A percentile compares a stretch with the other conserved stretches of the same genome.
phyloP scores from a whole-genome alignment of 192 early-diverging fungal species.

The Coemansia erecta region DNA sequence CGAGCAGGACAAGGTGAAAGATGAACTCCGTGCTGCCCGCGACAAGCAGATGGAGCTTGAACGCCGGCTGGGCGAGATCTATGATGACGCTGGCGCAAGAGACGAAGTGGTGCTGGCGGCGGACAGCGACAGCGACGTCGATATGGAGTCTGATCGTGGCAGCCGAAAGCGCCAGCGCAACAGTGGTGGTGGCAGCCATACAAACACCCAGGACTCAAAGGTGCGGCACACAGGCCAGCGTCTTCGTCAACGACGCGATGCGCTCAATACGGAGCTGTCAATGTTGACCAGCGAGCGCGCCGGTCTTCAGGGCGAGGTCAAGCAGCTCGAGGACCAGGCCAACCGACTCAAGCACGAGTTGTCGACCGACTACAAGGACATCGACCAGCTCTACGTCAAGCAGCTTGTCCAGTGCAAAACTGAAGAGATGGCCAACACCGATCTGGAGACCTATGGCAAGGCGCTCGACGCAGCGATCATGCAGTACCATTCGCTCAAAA shows the following conservation, averaged over 20 bases:
- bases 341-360: conserved; percentile 61
- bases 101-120: conserved; percentile 4
- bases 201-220: conserved; percentile 5
- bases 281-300: conserved; percentile 44
- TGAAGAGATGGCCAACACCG: conserved; percentile 71
- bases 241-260: conserved; percentile 36
- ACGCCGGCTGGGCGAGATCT: conserved; percentile 30
- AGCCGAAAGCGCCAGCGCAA: conserved; percentile 30
- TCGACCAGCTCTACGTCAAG: conserved; percentile 66
- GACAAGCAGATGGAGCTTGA: conserved; percentile 29
- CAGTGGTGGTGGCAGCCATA: conserved; percentile 1
- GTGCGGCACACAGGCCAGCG: conserved; percentile 19
- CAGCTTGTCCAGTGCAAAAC: conserved; percentile 74
- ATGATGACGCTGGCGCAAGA: conserved; percentile 14
- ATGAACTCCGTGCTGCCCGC: conserved; percentile 35
- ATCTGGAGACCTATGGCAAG: conserved; percentile 82
- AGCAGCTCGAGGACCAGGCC: conserved; percentile 80
- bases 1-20: conserved; percentile 44
- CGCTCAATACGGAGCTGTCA: conserved; percentile 37
- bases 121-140: conserved; percentile 15
- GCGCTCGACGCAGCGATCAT: conserved; percentile 86
- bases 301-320: conserved; percentile 70
- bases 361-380: conserved; percentile 69
- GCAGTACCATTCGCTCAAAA: conserved; percentile 88
- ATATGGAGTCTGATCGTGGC: conserved; percentile 1